phyloP scores from a whole-genome alignment of 1,284 basidiomycete genomes.

The Leucoagaricus sp. region DNA sequence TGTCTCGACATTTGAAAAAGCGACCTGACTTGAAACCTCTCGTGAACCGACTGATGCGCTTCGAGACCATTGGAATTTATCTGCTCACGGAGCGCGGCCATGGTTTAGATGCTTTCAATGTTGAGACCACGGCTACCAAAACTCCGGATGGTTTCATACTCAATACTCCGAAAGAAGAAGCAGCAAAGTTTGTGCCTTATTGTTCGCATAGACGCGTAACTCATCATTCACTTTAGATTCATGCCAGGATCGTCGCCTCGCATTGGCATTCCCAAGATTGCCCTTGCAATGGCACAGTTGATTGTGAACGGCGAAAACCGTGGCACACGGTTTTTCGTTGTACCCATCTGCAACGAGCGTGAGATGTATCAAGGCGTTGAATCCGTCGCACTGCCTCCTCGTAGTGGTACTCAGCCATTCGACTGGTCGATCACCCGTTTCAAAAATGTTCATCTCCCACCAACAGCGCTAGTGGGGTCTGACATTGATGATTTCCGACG shows the following conservation, averaged over 20 bases:
- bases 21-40: constrained; percentile 50
- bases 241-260: constrained; percentile 60
- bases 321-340: constrained; percentile 54
- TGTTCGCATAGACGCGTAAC: constrained; percentile 8
- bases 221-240: constrained; percentile 37
- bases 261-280: constrained; percentile 52
- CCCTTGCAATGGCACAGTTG: constrained; percentile 53
- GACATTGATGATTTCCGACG: constrained; percentile 38
- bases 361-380: constrained; percentile 51
- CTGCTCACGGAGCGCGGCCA: constrained; percentile 58
- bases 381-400: constrained; percentile 44
- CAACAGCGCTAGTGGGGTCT: constrained; percentile 44
- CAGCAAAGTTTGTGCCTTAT: constrained; percentile 48
- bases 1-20: constrained; percentile 45
- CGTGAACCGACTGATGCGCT: constrained; percentile 45
- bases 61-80: constrained; percentile 51
- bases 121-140: constrained; percentile 60
- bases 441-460: constrained; percentile 45
- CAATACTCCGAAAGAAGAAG: constrained; percentile 54
- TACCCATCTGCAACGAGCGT: constrained; percentile 47
- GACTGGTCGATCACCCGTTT: constrained; percentile 52
- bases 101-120: constrained; percentile 58
- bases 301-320: constrained; percentile 49
- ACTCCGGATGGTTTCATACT: constrained; percentile 50
- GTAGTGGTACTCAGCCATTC: constrained; percentile 46